Percentiles rank a stretch among this genome's conserved stretches.
phyloP scores from a whole-genome alignment of 805 yeast species.

The Yamadazyma nakazawae region DNA sequence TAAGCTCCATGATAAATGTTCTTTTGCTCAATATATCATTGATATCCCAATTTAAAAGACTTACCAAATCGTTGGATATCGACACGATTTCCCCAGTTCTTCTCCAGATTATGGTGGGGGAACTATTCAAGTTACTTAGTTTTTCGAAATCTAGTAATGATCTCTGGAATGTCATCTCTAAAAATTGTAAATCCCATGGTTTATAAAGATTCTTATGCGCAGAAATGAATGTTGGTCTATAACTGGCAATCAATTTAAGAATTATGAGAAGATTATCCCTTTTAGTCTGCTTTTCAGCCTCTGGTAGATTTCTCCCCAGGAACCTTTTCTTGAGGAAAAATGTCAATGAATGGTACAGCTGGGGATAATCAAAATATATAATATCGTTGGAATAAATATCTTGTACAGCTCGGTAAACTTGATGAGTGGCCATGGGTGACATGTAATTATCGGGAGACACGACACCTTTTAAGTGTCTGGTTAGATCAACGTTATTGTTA shows the following conservation, averaged over 20 bases:
- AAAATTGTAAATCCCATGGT: constrained; percentile 62
- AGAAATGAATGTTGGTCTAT: constrained; percentile 73
- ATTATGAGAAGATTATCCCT: constrained; percentile 37
- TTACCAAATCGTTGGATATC: constrained; percentile 69
- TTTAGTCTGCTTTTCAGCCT: constrained; percentile 27
- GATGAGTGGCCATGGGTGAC: constrained; percentile 55
- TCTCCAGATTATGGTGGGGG: constrained; percentile 84
- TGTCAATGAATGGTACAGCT: constrained; percentile 59
- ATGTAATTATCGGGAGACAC: constrained; percentile 31
- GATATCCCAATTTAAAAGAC: constrained; percentile 61
- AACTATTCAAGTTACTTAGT: constrained; percentile 51
- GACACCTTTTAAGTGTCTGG: constrained; percentile 2
- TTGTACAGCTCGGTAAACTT: constrained; percentile 49
- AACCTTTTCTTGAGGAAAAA: constrained; percentile 52
- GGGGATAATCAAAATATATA: constrained; percentile 59
- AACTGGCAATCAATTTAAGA: constrained; percentile 58
- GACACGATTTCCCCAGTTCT: constrained; percentile 83
- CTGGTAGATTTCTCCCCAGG: constrained; percentile 45
- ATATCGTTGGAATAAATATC: constrained; percentile 47
- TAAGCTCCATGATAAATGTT: constrained; percentile 69
- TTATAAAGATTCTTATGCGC: constrained; percentile 65
- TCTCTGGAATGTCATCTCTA: constrained; percentile 45
- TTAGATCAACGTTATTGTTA: constrained; percentile 4
- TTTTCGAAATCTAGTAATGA: constrained; percentile 44
- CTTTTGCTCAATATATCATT: constrained; percentile 56